Evolutionary conservation across 371 early-diverging fungal genomes (phyloP).

Genomic region (Encephalitozoon cuniculi): DNA sequence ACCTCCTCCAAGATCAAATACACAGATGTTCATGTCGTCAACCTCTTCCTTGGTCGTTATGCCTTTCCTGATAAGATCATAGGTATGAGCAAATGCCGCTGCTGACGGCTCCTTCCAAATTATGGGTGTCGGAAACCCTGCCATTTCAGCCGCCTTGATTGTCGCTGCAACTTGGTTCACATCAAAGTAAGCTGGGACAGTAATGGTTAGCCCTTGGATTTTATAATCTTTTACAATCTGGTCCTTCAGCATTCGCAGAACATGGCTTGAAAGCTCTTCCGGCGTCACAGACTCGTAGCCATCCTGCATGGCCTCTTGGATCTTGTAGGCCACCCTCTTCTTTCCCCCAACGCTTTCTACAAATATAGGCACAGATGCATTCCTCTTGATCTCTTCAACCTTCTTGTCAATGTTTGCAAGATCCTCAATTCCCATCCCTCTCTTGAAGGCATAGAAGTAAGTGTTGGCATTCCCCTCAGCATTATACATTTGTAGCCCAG

Average conservation of each 20-base stretch:
- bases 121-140: slow-evolving; percentile 41
- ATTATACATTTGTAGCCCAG: slow-evolving; percentile 85
- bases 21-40: slow-evolving; percentile 65
- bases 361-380: slow-evolving; percentile 44
- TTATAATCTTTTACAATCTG: slow-evolving; percentile 49
- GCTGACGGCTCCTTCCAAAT: slow-evolving; percentile 75
- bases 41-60: slow-evolving; percentile 64
- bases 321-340: slow-evolving; percentile 31
- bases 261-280: slow-evolving; percentile 87
- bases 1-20: slow-evolving; percentile 63
- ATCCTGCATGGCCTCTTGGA: slow-evolving; percentile 68
- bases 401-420: slow-evolving; percentile 63
- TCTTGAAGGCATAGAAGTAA: slow-evolving; percentile 89
- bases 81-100: slow-evolving; percentile 89
- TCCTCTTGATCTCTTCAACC: slow-evolving; percentile 65
- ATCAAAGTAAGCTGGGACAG: slow-evolving; percentile 62
- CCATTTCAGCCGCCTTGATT: slow-evolving; percentile 56
- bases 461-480: slow-evolving; percentile 73
- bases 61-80: slow-evolving; percentile 63
- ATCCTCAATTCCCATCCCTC: slow-evolving; percentile 70
- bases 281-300: slow-evolving; percentile 79
- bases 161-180: slow-evolving; percentile 61
- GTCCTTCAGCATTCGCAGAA: slow-evolving; percentile 86
- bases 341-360: slow-evolving; percentile 25
- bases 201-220: slow-evolving; percentile 54